Evolutionary conservation across 2,329 filamentous ascomycete genomes (phyloP), one percentile per base, ranked within the genome.

Genomic region (Ophiostoma triangulosporum): DNA sequence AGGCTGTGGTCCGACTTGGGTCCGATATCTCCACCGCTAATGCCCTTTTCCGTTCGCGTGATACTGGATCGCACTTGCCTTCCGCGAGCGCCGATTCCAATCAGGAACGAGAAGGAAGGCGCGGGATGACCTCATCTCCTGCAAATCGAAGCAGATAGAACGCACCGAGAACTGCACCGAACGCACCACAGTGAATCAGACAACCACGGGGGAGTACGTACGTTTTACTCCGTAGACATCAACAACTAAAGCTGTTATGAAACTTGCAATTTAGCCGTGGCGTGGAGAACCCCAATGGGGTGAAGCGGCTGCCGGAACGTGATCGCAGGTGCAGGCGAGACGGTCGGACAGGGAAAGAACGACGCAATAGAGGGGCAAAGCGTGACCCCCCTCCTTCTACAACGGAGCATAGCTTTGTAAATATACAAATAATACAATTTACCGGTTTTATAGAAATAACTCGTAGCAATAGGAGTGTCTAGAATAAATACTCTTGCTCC

Each of bases 331-430:
- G 38, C 15, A 20, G 24, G 40, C 45, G 27, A 31, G 38, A 12
- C 22, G 43, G 24, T 27, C 22, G 12, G 46, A 33, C 46, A 33
- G 29, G 46, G 46, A 48, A 48, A 29, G 27, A 48, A 29, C 46
- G 20, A 24, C 46, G 22, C 26, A 31, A 48, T 31, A 20, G 46
- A 33, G 29, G 46, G 46, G 46, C 27, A 31, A 48, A 24, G 46
- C 33, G 24, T 48, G 46, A 48, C 46, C 31, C 31, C 48, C 32
- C 48, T 50, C 48, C 31, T 49, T 43, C 43, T 49, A 22, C 26
- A 29, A 46, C 43, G 24, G 43, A 29, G 43, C 43, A 46, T 29
- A 6, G n/a, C 29, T 29, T n/a, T n/a, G n/a, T n/a, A n/a, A 20
- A 43, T 17, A 12, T 5, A 12, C 9, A 17, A 43, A 43, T 12